Evolutionary conservation across 345 rosid species (phyloP).

Genomic region (Eucalyptus viminalis): DNA sequence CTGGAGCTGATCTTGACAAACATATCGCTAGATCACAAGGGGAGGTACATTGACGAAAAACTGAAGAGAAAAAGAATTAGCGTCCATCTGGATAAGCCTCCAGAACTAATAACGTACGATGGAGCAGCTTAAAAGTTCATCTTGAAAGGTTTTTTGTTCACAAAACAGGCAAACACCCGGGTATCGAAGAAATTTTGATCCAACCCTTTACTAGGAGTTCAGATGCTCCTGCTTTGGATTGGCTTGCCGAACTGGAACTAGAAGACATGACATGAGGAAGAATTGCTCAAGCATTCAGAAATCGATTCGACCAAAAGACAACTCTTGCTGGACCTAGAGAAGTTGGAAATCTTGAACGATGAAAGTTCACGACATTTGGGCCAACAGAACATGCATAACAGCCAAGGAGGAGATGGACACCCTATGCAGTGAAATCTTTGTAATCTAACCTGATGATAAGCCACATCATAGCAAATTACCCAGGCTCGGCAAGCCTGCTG

Average conservation of each 20-base stretch:
- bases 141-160: not conserved
- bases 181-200: not conserved
- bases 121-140: not conserved
- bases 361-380: not conserved
- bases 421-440: not conserved
- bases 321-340: not conserved
- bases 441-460: not conserved
- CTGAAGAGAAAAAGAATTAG: not conserved
- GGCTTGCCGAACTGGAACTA: not conserved
- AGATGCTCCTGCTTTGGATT: not conserved
- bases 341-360: not conserved
- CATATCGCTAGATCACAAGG: not conserved
- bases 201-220: not conserved
- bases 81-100: not conserved
- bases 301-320: not conserved
- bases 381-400: not conserved
- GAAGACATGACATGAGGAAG: not conserved
- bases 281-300: not conserved
- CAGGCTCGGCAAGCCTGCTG: not conserved
- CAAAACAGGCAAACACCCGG: not conserved
- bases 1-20: not conserved
- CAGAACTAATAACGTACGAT: not conserved
- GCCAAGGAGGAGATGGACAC: not conserved
- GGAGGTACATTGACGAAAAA: not conserved
- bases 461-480: not conserved